phyloP scores from a whole-genome alignment of 2,329 filamentous ascomycete species.

The Clonostachys byssicola region DNA sequence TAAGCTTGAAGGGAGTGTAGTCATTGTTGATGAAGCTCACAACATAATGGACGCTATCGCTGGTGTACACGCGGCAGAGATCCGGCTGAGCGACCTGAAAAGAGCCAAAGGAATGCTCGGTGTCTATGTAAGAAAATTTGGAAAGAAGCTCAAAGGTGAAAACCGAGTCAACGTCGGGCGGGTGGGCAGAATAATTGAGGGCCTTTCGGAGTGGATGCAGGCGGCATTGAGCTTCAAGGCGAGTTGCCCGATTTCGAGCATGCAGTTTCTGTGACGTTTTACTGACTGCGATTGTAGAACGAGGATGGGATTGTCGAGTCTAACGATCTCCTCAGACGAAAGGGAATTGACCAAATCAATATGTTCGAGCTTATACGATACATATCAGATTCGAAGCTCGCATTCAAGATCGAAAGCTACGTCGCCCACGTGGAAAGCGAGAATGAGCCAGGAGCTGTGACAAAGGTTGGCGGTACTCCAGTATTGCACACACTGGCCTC shows the following conservation, averaged over 20 bases:
- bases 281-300: conserved; percentile 10
- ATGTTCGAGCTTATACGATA: conserved; percentile 85
- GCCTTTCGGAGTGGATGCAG: conserved; percentile 67
- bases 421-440: conserved; percentile 56
- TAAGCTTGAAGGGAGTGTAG: conserved; percentile 78
- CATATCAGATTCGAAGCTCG: conserved; percentile 86
- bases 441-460: conserved; percentile 16
- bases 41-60: conserved; percentile 96
- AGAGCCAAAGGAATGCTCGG: conserved; percentile 72
- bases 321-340: conserved; percentile 70
- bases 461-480: conserved; percentile 26
- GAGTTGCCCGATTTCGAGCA: conserved; percentile 1
- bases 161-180: conserved; percentile 91
- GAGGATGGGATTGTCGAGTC: conserved; percentile 66
- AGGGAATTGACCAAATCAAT: conserved; percentile 93
- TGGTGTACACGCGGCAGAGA: conserved; percentile 76
- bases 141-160: conserved; percentile 82
- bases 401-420: conserved; percentile 93
- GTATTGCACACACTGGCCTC: conserved; percentile 52
- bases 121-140: conserved; percentile 81
- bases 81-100: conserved; percentile 69
- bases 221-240: conserved; percentile 44
- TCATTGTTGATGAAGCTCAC: conserved; percentile 97
- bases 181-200: conserved; percentile 77
- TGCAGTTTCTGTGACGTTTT: no score